Base-by-base conservation (phyloP, 768 basidiomycete genomes). In the Lyophyllum semitale region DNA sequence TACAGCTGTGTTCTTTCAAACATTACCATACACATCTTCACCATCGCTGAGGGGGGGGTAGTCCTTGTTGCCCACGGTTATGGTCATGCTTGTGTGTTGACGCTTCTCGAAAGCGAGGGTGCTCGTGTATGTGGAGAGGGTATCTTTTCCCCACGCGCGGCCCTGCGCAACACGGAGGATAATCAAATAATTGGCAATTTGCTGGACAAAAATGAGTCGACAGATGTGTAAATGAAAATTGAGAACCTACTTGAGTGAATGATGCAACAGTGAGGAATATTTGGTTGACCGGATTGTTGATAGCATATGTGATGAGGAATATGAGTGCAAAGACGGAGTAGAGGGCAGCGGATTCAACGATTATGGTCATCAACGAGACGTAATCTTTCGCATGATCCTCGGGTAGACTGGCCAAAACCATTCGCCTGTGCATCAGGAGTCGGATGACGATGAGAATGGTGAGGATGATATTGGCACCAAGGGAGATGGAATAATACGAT, bases 121-220 rank as follows among this genome's bases (percentile, higher is more conserved):
- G n/a, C n/a, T n/a, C n/a, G n/a, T n/a, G n/a, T n/a, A n/a, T n/a
- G n/a, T n/a, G n/a, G n/a, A n/a, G n/a, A 69, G 55, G 1, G 73
- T 72, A 26, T 65, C 55, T 47, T 63, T 60, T 33, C 59, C 68
- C 79, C 77, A 79, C 2, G 77, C 79, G 23, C 73, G 70, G 13
- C 80, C 80, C 55, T 76, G 68, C 1, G 77, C 73, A 11, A 81
- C 66, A n/a, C 79, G 75, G 40, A 75, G 76, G 33, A 78, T 78
- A 51, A 81, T 80, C 22, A 80, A 68, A 56, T 78, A 76, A 0
- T 74, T 73, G 11, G 79, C 77, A 27, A 79, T 72, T 66, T 77
- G 71, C 79, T 80, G n/a, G n/a, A n/a, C n/a, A n/a, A n/a, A n/a
- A n/a, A n/a, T n/a, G n/a, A n/a, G n/a, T n/a, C n/a, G n/a, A n/a